Evolutionary conservation across 2,329 filamentous ascomycete species (phyloP), one percentile per base, ranked within the genome.

Genomic region (Chrysoporthe austroafricana): DNA sequence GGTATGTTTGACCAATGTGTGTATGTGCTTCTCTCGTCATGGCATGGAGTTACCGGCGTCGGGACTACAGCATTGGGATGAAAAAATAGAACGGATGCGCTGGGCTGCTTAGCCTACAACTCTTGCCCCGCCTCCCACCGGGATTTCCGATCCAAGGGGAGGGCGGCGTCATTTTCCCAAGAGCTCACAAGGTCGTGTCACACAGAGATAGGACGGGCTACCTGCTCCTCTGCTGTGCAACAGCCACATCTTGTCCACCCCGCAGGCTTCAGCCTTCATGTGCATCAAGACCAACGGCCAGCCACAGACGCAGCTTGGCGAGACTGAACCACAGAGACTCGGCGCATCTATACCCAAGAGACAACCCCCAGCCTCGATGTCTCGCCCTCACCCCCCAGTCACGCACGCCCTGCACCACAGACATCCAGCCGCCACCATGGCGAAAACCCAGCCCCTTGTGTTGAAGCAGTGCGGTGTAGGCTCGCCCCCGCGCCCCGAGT

Each of bases 1-100:
- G 2, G 1, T 13, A 11, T 36, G 36, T 18, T 39, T 11, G 13
- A 21, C 21, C n/a, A 3, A 48, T 13, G 21, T 11, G 13, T 21
- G n/a, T 26, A 52, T 26, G 48, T 52, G 21, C 48, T 52, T 52
- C 21, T 56, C 4, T 57, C 16, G 7, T 39, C 34, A 57, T 39
- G 61, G 61, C 48, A 18, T 54, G 61, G 61, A 42, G 61, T 54
- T 54, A 26, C 18, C 46, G 61, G 61, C 18, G 34, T 63, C 50
- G 7, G 61, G 13, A 8, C 26, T 54, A 39, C 34, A 57, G 14
- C 13, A 39, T 57, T n/a, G 2, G 16, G 32, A n/a, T 54, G 50
- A 54, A 34, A 34, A 34, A 18, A 36, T 14, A 57, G 32, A 57
- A 39, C 18, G 34, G 18, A 57, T 39, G 39, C 4, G 18, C 13